These are phyloP conservation scores for Sherardia arvensis DNA, from an alignment of 257 asterid species.

Conservation along the genomic window DNA sequence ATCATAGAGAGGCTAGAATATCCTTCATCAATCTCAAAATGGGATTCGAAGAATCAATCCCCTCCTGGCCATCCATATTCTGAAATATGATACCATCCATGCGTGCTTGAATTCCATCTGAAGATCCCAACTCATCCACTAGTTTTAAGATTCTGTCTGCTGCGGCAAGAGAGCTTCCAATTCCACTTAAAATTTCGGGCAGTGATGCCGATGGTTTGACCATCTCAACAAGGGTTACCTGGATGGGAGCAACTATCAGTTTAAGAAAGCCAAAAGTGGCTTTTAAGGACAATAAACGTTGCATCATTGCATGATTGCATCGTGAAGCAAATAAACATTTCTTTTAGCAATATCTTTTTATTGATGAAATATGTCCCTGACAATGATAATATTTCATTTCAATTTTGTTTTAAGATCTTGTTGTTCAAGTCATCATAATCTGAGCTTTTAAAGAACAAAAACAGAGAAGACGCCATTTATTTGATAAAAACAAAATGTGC, in stretches of 20 bases:
- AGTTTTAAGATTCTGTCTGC: slow-evolving; percentile 45
- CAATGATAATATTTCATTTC: background rate
- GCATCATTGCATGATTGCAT: too few species aligned
- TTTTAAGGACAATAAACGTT: background rate
- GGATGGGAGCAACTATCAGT: slow-evolving; percentile 4
- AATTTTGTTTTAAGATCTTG: background rate
- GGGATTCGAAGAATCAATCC: slow-evolving; percentile 34
- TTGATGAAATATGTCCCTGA: background rate
- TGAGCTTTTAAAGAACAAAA: background rate
- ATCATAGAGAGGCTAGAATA: slow-evolving; percentile 39
- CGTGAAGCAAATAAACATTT: background rate
- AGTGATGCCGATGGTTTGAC: slow-evolving; percentile 66
- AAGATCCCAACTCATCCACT: slow-evolving; percentile 40
- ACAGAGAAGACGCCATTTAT: background rate
- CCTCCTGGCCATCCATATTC: slow-evolving; percentile 46
- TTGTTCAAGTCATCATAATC: background rate
- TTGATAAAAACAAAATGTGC: background rate
- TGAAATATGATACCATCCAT: slow-evolving; percentile 70
- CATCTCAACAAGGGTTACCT: slow-evolving; percentile 86
- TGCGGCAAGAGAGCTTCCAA: slow-evolving; percentile 50
- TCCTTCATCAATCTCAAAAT: slow-evolving; percentile 41
- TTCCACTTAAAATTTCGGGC: slow-evolving; percentile 46
- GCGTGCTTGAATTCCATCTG: slow-evolving; percentile 69
- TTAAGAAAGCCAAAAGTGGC: slow-evolving; percentile 4
- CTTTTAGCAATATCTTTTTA: background rate